phyloP scores from a whole-genome alignment of 1,284 basidiomycete genomes.

The Marasmius tenuissimus region DNA sequence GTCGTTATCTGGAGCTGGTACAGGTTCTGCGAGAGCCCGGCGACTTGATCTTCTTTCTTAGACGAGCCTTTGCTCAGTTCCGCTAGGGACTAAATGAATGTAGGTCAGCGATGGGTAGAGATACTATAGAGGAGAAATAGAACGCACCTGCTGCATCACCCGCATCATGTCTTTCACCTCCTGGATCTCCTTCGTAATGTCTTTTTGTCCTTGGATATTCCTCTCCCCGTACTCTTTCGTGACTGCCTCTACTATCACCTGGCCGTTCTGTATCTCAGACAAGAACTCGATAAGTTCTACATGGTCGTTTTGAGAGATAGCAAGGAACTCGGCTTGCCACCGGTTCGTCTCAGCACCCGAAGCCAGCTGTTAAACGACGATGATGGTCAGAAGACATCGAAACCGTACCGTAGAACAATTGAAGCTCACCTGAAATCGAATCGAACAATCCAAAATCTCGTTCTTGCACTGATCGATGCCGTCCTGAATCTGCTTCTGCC shows the following conservation, averaged over 20 bases:
- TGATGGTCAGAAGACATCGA: not conserved
- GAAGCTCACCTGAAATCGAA: conserved; percentile 15
- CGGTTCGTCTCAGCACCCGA: conserved; percentile 40
- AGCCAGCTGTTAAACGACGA: conserved; percentile 32
- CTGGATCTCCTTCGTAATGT: conserved; percentile 25
- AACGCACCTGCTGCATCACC: conserved; percentile 44
- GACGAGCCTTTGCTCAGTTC: conserved; percentile 31
- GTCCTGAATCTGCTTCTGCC: not conserved
- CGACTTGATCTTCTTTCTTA: conserved; percentile 32
- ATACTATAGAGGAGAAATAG: not conserved
- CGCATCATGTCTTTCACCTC: conserved; percentile 38
- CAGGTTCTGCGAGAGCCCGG: conserved; percentile 45
- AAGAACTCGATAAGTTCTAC: conserved; percentile 37
- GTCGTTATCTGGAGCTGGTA: conserved; percentile 43
- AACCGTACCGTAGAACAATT: conserved; percentile 9
- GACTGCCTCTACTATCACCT: conserved; percentile 27
- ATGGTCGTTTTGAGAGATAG: conserved; percentile 36
- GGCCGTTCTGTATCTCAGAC: conserved; percentile 39
- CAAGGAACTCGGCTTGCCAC: conserved; percentile 45
- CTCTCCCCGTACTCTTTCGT: conserved; percentile 14
- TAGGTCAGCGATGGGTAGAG: not conserved
- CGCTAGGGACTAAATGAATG: conserved; percentile 16
- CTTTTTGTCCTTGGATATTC: too few species aligned
- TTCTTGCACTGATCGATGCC: not conserved
- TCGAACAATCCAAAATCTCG: not conserved